phyloP scores from a whole-genome alignment of 208 protist genomes.

The Crithidia thermophila region DNA sequence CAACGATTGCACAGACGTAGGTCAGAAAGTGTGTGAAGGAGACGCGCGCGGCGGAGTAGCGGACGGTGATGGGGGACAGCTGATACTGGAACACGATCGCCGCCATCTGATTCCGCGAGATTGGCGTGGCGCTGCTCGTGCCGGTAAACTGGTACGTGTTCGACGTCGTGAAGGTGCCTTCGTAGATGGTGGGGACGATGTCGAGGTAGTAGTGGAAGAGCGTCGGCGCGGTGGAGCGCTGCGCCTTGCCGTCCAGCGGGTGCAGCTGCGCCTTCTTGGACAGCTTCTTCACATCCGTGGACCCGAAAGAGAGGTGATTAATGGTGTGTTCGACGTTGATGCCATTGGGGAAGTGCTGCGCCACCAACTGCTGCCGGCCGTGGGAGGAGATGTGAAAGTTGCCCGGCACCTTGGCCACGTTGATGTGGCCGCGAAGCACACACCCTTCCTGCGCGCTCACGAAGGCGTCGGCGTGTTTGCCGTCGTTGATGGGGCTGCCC shows the following conservation, averaged over 20 bases:
- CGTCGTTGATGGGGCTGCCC: conserved; percentile 27
- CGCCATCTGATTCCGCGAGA: conserved; percentile 28
- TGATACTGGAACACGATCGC: conserved; percentile 92
- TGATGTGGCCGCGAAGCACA: conserved; percentile 38
- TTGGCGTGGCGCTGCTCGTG: conserved; percentile 8
- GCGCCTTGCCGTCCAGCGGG: conserved; percentile 36
- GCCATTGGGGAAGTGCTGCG: conserved; percentile 19
- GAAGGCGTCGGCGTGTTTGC: conserved; percentile 2
- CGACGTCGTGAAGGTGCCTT: conserved; percentile 29
- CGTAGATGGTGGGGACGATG: conserved; percentile 54
- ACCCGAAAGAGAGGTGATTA: conserved; percentile 41
- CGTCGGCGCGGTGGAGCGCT: conserved; percentile 3
- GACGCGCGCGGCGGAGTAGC: conserved; percentile 59
- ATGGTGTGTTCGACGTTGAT: conserved; percentile 50
- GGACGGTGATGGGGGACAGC: conserved; percentile 90
- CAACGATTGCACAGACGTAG: conserved; percentile 93
- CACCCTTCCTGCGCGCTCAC: conserved; percentile 43
- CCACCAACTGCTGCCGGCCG: conserved; percentile 15
- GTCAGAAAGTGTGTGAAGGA: conserved; percentile 93
- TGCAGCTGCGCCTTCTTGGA: conserved; percentile 18
- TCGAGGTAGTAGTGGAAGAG: conserved; percentile 54
- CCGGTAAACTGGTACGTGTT: conserved; percentile 52
- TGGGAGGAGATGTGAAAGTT: conserved; percentile 63
- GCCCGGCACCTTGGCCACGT: conserved; percentile 53
- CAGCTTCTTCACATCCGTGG: conserved; percentile 32